Percentiles rank a stretch among this genome's conserved stretches.
Conservation (phyloP, 2,329 filamentous ascomycete species). For the Penicillium crustosum region DNA sequence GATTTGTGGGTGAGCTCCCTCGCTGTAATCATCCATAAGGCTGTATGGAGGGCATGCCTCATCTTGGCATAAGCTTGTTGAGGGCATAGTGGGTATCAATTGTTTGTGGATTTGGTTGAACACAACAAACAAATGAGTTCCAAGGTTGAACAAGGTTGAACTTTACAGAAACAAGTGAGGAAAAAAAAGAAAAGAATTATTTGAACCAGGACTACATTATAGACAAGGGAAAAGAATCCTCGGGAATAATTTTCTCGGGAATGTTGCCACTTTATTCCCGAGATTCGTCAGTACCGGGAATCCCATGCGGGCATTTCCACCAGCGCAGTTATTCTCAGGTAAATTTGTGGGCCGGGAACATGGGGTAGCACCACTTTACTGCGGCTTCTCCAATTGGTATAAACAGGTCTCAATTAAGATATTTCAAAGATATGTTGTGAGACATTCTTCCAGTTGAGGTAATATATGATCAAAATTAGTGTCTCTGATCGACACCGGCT, state of each 20-base stretch:
- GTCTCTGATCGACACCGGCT: background rate
- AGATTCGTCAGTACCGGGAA: conserved; percentile 15
- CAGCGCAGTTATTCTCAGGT: conserved; percentile 19
- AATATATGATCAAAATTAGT: background rate
- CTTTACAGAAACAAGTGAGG: background rate
- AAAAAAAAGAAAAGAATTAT: conserved; percentile 4
- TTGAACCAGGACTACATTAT: conserved; percentile 23
- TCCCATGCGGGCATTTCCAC: conserved; percentile 13
- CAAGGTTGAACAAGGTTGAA: background rate
- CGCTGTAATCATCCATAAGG: conserved; percentile 55
- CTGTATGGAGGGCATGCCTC: conserved; percentile 41
- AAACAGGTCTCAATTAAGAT: background rate
- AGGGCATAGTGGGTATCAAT: conserved; percentile 20
- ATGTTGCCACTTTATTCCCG: conserved; percentile 25
- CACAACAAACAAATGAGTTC: background rate
- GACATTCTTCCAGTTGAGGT: background rate
- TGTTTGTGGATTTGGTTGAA: background rate
- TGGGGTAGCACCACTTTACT: conserved; percentile 1
- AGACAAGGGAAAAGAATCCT: conserved; percentile 18
- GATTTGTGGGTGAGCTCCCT: conserved; percentile 53
- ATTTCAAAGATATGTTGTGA: background rate
- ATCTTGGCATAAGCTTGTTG: conserved; percentile 28
- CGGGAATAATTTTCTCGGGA: conserved; percentile 26
- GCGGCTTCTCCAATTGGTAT: background rate
- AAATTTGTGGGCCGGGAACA: conserved; percentile 18